Evolutionary conservation across 1,284 basidiomycete species (phyloP).

Genomic region (Taiwanofungus camphoratus): DNA sequence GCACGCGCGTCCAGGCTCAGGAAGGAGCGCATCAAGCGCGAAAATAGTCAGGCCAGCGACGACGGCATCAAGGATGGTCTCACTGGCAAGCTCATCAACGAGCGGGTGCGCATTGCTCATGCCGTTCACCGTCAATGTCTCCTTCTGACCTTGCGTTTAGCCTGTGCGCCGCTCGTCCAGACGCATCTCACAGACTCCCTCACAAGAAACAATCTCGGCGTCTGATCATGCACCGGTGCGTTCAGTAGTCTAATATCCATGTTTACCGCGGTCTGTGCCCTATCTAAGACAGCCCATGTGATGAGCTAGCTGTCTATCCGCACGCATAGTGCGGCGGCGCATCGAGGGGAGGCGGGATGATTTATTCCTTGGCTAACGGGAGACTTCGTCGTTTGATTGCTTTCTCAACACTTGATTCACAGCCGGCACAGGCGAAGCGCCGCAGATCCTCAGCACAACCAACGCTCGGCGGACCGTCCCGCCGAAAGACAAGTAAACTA

Average conservation of each 20-base stretch:
- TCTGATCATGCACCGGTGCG: constrained; percentile 31
- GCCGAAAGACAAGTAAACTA: constrained; percentile 29
- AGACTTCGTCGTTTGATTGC: too few relatives aligned
- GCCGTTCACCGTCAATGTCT: too few relatives aligned
- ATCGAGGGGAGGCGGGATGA: too few relatives aligned
- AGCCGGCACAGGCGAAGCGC: constrained; percentile 43
- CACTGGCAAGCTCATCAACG: constrained; percentile 60
- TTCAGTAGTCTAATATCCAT: constrained; percentile 33
- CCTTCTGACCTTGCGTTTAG: constrained; percentile 6
- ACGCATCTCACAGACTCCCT: constrained; percentile 29
- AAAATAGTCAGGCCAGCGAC: constrained; percentile 68
- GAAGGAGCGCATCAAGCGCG: constrained; percentile 59
- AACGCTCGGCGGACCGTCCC: constrained; percentile 46
- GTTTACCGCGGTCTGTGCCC: constrained; percentile 4
- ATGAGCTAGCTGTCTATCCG: too few relatives aligned
- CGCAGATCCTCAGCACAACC: constrained; percentile 69
- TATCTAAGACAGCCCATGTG: too few relatives aligned
- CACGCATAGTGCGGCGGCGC: too few relatives aligned
- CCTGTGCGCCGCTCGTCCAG: constrained; percentile 34
- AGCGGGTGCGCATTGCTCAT: too few relatives aligned
- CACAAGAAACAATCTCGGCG: constrained; percentile 14
- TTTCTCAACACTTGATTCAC: too few relatives aligned
- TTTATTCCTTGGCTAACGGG: too few relatives aligned
- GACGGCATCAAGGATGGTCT: constrained; percentile 75
- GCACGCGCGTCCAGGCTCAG: constrained; percentile 55